Base-by-base conservation (phyloP, 2,329 filamentous ascomycete species). In the Claviceps quebecensis region DNA sequence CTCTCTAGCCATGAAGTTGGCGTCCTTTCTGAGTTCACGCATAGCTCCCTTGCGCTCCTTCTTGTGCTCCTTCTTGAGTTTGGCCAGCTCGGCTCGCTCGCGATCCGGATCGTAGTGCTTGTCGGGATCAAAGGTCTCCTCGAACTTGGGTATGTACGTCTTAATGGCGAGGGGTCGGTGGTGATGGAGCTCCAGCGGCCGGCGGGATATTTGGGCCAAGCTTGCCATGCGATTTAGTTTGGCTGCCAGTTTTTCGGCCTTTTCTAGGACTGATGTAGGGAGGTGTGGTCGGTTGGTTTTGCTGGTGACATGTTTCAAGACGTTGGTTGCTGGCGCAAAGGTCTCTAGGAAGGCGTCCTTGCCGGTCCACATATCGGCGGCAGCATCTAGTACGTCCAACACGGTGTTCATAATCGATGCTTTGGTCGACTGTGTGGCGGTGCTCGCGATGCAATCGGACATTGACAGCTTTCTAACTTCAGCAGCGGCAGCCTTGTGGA, bases 81-180 rank as follows among this genome's bases (percentile, higher is more conserved):
- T 93, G 63, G 83, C 83, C 55, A 86, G 70, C 63, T 96, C 89
- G 22, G 87, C 84, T 37, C 93, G 86, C 68, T 95, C 89, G 58
- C 83, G 84, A 69, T 98, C 86, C 1, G 89, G 89, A 64, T 98
- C 94, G 78, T 98, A 97, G 76, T 97, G 93, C 71, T 89, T 91
- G 72, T 86, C 81, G 3, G 93, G 93, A 67, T 95, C 93, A 77
- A 89, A 98, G 53, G 80, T 77, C 65, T 96, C 91, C 71, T 97
- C 93, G 71, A 97, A 98, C 68, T 95, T 95, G 68, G 93, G 93
- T 46, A 96, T 81, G 53, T 80, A 83, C 7, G 81, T 83, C 67
- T 91, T 90, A 72, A 97, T 95, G 22, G 93, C 84, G 2, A 95
- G 77, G 0, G 90, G 88, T 0, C 78, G 78, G 73, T 98, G 93